Evolutionary conservation across 345 rosid genomes (phyloP), one percentile per base, ranked within the genome.

Genomic region (Corchorus olitorius): DNA sequence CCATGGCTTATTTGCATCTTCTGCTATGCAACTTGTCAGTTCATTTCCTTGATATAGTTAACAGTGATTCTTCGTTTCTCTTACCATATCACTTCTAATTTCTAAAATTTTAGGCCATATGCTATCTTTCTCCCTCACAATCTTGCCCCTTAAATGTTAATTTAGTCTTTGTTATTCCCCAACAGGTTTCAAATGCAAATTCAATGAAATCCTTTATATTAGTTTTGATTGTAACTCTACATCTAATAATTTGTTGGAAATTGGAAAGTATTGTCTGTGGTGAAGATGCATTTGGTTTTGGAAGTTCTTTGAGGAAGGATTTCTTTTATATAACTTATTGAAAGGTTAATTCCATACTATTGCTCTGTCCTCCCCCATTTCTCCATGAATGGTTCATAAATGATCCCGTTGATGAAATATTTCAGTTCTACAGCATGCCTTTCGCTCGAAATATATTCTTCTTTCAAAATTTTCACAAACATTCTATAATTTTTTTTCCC

Each of bases 401-500:
- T 67, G n/a, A 14, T 11, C n/a, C 39, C 72, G 46, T 67, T 46
- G n/a, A 12, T 67, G 0, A 46, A 5, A 67, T 39, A 46, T 46
- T 67, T 27, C 39, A 14, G 22, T 69, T 43, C 16, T 43, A 43
- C 3, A 3, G 4, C 1, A n/a, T 43, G 53, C 17, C 9, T 43
- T 65, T 19, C 52, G 14, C 22, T 7, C 0, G 19, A 22, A 15
- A 27, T 70, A 11, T 50, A 34, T 14, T 17, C 48, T 54, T 55
- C 39, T 46, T 27, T 14, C 8, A 20, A 11, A 11, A 45, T 45
- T 3, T 27, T 52, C 45, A 49, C 37, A 20, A 9, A 12, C 50
- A 59, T 76, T 76, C 75, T 46, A 20, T 53, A 56, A 49, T 33
- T 27, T 64, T 15, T 56, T 33, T n/a, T 69, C 34, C 55, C 11